These are phyloP conservation scores for Rhytidiadelphus loreus DNA, from an alignment of 225 moss, liverwort and hornwort genomes.

Conservation along the genomic window DNA sequence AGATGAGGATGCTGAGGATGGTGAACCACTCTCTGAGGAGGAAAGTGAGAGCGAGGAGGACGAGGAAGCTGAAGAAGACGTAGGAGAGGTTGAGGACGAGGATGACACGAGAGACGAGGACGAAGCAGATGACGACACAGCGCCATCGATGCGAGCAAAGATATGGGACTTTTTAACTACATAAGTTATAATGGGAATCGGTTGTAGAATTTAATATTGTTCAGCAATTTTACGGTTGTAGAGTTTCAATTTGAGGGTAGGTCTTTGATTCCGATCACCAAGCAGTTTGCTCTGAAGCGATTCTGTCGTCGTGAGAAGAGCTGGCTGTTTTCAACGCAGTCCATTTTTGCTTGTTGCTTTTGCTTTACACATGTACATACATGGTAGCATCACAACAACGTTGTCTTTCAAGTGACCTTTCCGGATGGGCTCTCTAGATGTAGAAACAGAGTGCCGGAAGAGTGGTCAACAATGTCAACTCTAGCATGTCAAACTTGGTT, in stretches of 20 bases:
- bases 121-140: constrained; percentile 35
- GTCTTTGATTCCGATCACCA: neutral
- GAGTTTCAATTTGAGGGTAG: constrained; percentile 3
- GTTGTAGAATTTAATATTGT: constrained; percentile 6
- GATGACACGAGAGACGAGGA: constrained; percentile 29
- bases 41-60: constrained; percentile 34
- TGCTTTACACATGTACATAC: constrained; percentile 53
- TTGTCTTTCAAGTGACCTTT: constrained; percentile 4
- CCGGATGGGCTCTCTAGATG: neutral
- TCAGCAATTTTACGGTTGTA: constrained; percentile 16
- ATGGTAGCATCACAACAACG: constrained; percentile 46
- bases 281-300: neutral
- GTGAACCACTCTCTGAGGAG: constrained; percentile 17
- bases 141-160: constrained; percentile 55
- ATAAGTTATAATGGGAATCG: constrained; percentile 11
- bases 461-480: neutral
- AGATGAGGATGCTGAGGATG: constrained; percentile 25
- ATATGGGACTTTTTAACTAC: constrained; percentile 97
- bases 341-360: constrained; percentile 46
- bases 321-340: constrained; percentile 6
- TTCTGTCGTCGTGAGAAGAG: neutral
- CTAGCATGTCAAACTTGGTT: constrained; percentile 1
- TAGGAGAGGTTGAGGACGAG: constrained; percentile 27
- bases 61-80: constrained; percentile 24
- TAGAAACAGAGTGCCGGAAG: neutral